Evolutionary conservation across 1,139 yeast species (phyloP).

Genomic region (Geotrichum reessii): DNA sequence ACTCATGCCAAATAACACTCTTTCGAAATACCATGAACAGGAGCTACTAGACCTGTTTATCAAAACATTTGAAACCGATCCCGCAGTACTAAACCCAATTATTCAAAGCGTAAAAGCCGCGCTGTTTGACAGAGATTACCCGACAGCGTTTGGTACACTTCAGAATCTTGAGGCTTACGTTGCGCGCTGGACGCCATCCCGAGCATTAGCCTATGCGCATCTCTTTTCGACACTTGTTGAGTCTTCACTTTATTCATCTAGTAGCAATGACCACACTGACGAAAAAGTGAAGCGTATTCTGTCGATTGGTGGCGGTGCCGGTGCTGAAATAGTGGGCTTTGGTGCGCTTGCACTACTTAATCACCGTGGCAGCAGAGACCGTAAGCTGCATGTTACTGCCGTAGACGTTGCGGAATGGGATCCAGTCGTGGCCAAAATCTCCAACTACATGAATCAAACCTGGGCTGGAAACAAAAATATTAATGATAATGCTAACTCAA

Average conservation of each 20-base stretch:
- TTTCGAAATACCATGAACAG: conserved; percentile 11
- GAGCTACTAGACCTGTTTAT: conserved; percentile 10
- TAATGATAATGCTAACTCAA: conserved; percentile 24
- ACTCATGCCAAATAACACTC: not conserved
- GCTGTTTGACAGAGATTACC: conserved; percentile 63
- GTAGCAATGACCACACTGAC: not conserved
- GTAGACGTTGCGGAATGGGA: conserved; percentile 81
- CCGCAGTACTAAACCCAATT: not conserved
- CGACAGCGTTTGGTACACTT: conserved; percentile 59
- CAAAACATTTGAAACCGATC: conserved; percentile 7
- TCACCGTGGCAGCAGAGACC: conserved; percentile 21
- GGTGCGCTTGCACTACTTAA: conserved; percentile 46
- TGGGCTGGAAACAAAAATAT: conserved; percentile 22
- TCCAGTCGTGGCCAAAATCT: conserved; percentile 44
- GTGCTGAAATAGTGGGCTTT: conserved; percentile 71
- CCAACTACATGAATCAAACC: conserved; percentile 36
- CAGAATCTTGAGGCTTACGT: conserved; percentile 71
- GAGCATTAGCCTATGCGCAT: conserved; percentile 54
- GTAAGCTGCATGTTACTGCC: conserved; percentile 44
- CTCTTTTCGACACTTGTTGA: conserved; percentile 14
- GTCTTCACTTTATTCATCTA: conserved; percentile 1
- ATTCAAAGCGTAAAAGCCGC: conserved; percentile 68
- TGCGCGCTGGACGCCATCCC: conserved; percentile 79
- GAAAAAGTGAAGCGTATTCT: conserved; percentile 36
- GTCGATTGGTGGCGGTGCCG: conserved; percentile 86